These are phyloP conservation scores for Bocquillonia castaneifolia DNA, from an alignment of 441 rosid species.

Conservation along the genomic window DNA sequence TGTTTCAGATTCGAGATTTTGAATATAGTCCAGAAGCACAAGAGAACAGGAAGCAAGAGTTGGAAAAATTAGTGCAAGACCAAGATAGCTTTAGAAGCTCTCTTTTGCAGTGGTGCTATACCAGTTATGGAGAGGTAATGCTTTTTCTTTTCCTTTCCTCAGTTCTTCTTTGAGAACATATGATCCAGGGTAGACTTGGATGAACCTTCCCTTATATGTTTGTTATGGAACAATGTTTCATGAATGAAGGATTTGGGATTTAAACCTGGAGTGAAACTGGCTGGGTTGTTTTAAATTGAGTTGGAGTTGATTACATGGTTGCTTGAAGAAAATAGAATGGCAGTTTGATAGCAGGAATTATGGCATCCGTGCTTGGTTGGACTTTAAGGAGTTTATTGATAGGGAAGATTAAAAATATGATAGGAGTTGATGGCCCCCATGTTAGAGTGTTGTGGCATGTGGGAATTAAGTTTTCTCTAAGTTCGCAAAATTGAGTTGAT, in stretches of 20 bases:
- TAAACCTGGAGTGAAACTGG: neutral
- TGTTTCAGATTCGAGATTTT: slow-evolving; percentile 76
- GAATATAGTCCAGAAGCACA: slow-evolving; percentile 89
- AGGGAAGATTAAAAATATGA: too few relatives aligned
- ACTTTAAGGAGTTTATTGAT: too few relatives aligned
- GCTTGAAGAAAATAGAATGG: slow-evolving; percentile 5
- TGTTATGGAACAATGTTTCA: neutral
- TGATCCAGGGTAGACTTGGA: slow-evolving; percentile 1
- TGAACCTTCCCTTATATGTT: neutral
- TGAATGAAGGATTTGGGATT: neutral
- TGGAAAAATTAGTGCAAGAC: slow-evolving; percentile 68
- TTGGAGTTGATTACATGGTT: neutral
- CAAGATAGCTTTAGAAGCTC: slow-evolving; percentile 81
- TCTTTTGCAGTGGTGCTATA: slow-evolving; percentile 96
- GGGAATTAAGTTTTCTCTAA: too few relatives aligned
- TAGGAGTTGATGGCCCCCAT: too few relatives aligned
- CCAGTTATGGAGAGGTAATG: slow-evolving; percentile 92
- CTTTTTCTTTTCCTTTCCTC: neutral
- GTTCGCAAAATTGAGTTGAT: too few relatives aligned
- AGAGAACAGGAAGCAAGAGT: slow-evolving; percentile 76
- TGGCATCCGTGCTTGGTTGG: neutral
- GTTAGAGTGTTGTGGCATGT: too few relatives aligned
- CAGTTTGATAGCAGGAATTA: neutral
- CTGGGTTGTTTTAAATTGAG: neutral
- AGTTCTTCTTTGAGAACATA: neutral